Conservation (phyloP, 164 flowering plant species). For the Malania oleifera region DNA sequence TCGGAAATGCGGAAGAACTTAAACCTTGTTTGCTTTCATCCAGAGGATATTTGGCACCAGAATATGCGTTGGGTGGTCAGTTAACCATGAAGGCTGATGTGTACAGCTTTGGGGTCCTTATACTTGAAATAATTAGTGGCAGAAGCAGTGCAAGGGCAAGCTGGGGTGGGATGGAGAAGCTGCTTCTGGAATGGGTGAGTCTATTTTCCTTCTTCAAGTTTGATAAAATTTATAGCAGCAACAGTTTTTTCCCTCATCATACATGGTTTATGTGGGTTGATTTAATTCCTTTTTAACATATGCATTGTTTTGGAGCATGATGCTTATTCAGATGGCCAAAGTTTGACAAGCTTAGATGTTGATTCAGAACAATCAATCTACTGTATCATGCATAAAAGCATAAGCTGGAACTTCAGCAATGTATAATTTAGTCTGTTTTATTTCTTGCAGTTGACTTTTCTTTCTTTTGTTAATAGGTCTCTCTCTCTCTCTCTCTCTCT, state of each 20-base stretch:
- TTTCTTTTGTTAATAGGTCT: too few species aligned
- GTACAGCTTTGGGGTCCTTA: slow-evolving; percentile 75
- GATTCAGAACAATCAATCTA: too few species aligned
- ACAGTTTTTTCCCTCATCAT: neutral
- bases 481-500: too few species aligned
- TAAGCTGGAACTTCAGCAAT: too few species aligned
- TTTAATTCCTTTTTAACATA: neutral
- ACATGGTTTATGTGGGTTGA: neutral
- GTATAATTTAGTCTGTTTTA: too few species aligned
- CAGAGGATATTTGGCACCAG: slow-evolving; percentile 92
- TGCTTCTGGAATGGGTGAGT: slow-evolving; percentile 65
- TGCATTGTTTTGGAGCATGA: neutral
- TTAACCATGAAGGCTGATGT: slow-evolving; percentile 79
- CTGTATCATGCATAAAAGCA: too few species aligned
- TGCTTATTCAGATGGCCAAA: too few species aligned
- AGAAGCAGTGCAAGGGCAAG: slow-evolving; percentile 45
- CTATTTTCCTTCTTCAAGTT: neutral
- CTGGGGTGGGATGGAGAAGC: slow-evolving; percentile 41
- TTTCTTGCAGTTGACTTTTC: neutral
- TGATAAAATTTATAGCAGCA: neutral
- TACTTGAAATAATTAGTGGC: slow-evolving; percentile 70
- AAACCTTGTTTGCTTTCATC: slow-evolving; percentile 9
- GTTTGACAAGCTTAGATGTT: too few species aligned
- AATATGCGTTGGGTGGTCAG: slow-evolving; percentile 73
- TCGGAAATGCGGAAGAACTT: too few species aligned